Evolutionary conservation across 371 early-diverging fungal genomes (phyloP).

Genomic region (Sporodiniella umbellata): DNA sequence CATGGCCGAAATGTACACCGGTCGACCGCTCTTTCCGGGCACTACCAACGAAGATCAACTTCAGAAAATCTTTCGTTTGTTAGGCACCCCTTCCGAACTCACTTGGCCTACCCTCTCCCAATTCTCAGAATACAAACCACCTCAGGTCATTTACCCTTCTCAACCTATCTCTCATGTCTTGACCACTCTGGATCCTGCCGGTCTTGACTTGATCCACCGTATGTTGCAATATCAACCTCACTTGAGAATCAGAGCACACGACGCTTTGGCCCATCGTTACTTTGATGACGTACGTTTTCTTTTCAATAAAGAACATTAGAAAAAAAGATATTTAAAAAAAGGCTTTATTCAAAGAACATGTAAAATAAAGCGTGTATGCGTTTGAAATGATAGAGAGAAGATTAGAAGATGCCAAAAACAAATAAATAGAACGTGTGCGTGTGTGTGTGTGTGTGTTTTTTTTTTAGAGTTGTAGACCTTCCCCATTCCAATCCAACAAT

Average conservation of each 20-base stretch:
- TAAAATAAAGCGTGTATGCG: not conserved
- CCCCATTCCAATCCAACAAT: slow-evolving; percentile 41
- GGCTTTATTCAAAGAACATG: too few species aligned
- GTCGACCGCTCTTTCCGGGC: slow-evolving; percentile 95
- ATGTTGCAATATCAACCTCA: slow-evolving; percentile 86
- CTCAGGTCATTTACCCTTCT: slow-evolving; percentile 70
- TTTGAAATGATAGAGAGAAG: not conserved
- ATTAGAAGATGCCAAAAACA: too few species aligned
- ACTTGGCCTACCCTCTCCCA: slow-evolving; percentile 88
- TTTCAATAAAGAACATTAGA: too few species aligned
- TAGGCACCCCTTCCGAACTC: slow-evolving; percentile 86
- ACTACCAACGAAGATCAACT: slow-evolving; percentile 91
- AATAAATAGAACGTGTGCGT: too few species aligned
- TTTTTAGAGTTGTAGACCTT: slow-evolving; percentile 8
- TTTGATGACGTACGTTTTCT: too few species aligned
- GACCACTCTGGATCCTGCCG: slow-evolving; percentile 75
- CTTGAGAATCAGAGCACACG: slow-evolving; percentile 81
- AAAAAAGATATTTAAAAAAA: too few species aligned
- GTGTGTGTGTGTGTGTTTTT: not conserved
- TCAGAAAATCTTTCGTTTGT: slow-evolving; percentile 78
- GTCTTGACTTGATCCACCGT: slow-evolving; percentile 71
- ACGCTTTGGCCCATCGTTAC: slow-evolving; percentile 79
- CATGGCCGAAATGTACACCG: slow-evolving; percentile 93
- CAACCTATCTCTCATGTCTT: slow-evolving; percentile 64
- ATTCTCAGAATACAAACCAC: slow-evolving; percentile 85